phyloP scores from a whole-genome alignment of 192 early-diverging fungal species.

The Mortierella alpina region DNA sequence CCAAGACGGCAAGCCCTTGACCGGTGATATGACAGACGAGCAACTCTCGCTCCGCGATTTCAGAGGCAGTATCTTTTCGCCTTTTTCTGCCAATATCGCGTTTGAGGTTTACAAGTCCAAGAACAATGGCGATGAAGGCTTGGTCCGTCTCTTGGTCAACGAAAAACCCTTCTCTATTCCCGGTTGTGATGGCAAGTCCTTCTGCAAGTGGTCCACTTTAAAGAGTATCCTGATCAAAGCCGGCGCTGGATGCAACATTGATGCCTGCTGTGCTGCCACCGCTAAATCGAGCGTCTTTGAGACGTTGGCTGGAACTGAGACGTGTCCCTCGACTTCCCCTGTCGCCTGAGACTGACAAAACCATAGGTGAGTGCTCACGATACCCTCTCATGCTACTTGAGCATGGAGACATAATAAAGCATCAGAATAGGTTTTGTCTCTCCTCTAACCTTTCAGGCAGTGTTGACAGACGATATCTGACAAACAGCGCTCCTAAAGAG shows the following conservation, averaged over 20 bases:
- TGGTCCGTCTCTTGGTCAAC: slow-evolving; percentile 35
- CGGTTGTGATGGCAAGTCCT: not conserved
- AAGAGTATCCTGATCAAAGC: not conserved
- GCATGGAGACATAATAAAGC: not conserved
- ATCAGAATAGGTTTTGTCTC: not conserved
- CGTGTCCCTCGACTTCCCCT: slow-evolving; percentile 1
- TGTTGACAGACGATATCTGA: too few species aligned
- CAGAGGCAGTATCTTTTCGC: slow-evolving; percentile 11
- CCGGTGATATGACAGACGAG: slow-evolving; percentile 18
- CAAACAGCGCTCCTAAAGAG: too few species aligned
- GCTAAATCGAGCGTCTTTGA: not conserved
- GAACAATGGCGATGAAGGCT: not conserved
- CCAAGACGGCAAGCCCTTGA: slow-evolving; percentile 11
- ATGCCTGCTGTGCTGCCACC: not conserved
- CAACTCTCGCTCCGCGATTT: slow-evolving; percentile 18
- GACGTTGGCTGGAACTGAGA: not conserved
- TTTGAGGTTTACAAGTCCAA: slow-evolving; percentile 35
- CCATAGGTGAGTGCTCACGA: not conserved
- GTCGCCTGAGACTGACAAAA: not conserved
- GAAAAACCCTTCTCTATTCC: slow-evolving; percentile 22
- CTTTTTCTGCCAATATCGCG: slow-evolving; percentile 30
- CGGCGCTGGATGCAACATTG: slow-evolving; percentile 4
- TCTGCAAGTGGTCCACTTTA: slow-evolving; percentile 1
- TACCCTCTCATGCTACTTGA: too few species aligned
- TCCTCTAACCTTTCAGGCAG: not conserved